phyloP scores from a whole-genome alignment of 2,329 filamentous ascomycete genomes.

The Hymenoscyphus salicellus region DNA sequence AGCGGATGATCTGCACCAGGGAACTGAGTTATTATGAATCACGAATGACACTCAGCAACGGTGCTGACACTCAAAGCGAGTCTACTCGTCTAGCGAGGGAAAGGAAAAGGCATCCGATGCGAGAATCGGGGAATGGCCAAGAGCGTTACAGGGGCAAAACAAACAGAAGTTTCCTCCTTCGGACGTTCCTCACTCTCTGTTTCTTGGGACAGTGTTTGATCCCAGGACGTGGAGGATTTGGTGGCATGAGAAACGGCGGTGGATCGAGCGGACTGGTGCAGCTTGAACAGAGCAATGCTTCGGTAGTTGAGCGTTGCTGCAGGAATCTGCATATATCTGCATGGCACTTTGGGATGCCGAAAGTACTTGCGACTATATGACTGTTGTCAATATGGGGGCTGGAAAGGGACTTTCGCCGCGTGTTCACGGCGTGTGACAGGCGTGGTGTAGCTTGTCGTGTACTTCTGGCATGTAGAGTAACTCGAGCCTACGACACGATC shows the following conservation, averaged over 20 bases:
- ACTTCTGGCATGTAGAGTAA: slow-evolving; percentile 3
- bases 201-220: slow-evolving; percentile 3
- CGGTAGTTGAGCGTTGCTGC: slow-evolving; percentile 1
- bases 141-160: slow-evolving; percentile 3
- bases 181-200: neutral
- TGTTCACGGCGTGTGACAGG: slow-evolving; percentile 31
- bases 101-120: slow-evolving; percentile 3
- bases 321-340: neutral
- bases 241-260: neutral
- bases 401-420: slow-evolving; percentile 23
- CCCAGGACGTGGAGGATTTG: neutral
- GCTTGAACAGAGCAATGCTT: neutral
- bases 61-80: slow-evolving; percentile 8
- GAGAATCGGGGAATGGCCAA: neutral
- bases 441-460: slow-evolving; percentile 17
- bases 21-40: slow-evolving; percentile 31
- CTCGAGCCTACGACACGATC: neutral
- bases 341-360: slow-evolving; percentile 2
- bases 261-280: neutral
- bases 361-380: neutral
- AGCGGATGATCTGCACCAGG: slow-evolving; percentile 29
- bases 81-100: neutral
- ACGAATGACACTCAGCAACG: slow-evolving; percentile 26
- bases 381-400: slow-evolving; percentile 7
- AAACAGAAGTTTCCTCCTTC: neutral